phyloP scores from a whole-genome alignment of 257 asterid species.

The Scutellaria galericulata region DNA sequence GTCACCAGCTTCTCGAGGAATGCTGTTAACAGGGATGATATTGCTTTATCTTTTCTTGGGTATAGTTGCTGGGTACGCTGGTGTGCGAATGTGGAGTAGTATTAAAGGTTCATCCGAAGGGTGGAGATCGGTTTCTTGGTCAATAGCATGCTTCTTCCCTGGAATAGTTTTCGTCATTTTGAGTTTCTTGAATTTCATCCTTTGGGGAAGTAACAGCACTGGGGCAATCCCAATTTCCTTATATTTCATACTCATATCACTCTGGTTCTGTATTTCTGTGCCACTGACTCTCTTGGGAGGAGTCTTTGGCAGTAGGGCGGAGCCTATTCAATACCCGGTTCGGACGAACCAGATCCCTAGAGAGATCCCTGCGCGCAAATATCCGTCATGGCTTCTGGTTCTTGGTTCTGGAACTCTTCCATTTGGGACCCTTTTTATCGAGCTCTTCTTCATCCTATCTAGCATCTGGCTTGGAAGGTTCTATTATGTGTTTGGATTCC shows the following conservation, averaged over 20 bases:
- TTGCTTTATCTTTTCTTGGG: constrained; percentile 74
- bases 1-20: constrained; percentile 89
- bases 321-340: constrained; percentile 67
- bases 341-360: constrained; percentile 81
- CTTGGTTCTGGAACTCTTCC: constrained; percentile 92
- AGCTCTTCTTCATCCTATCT: constrained; percentile 80
- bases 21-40: constrained; percentile 80
- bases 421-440: constrained; percentile 84
- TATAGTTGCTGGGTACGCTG: constrained; percentile 67
- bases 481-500: constrained; percentile 79
- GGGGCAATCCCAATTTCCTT: constrained; percentile 80
- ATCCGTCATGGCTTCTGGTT: constrained; percentile 83
- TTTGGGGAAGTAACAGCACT: constrained; percentile 79
- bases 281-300: constrained; percentile 87
- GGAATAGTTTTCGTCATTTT: constrained; percentile 71
- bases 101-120: constrained; percentile 64
- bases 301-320: constrained; percentile 56
- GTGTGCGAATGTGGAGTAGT: constrained; percentile 68
- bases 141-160: constrained; percentile 76
- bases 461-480: constrained; percentile 85
- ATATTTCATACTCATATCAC: constrained; percentile 59
- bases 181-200: constrained; percentile 65
- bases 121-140: constrained; percentile 79
- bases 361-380: constrained; percentile 72
- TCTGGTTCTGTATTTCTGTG: constrained; percentile 85